Percentiles rank a stretch among this genome's conserved stretches.
Evolutionary conservation across 805 yeast species (phyloP).

Genomic region (Yarrowia deformans): DNA sequence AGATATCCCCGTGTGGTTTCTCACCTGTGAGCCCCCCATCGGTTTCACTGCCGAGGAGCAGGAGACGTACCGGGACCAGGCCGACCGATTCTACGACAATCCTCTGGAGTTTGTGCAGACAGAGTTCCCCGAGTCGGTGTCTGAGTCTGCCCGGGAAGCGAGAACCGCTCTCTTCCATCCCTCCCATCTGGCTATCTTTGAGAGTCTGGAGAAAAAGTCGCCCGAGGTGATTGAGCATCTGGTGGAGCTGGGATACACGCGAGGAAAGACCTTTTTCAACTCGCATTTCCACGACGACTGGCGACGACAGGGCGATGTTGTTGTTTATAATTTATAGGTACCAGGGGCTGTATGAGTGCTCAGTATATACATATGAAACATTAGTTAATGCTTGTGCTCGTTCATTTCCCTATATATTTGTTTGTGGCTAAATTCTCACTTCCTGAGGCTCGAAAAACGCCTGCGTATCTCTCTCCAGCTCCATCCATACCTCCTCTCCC

Average conservation of each 20-base stretch:
- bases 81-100: constrained; percentile 74
- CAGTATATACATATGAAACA: constrained; percentile 3
- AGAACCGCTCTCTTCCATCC: constrained; percentile 61
- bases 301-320: constrained; percentile 78
- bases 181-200: constrained; percentile 72
- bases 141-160: constrained; percentile 46
- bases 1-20: constrained; percentile 67
- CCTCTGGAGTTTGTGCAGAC: constrained; percentile 52
- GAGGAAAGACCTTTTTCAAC: constrained; percentile 70
- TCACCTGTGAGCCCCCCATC: constrained; percentile 92
- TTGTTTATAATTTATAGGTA: constrained; percentile 57
- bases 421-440: not conserved
- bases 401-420: no score
- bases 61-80: constrained; percentile 74
- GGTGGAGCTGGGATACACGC: constrained; percentile 46
- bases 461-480: constrained; percentile 48
- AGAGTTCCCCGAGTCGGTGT: not conserved
- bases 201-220: constrained; percentile 57
- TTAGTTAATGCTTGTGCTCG: not conserved
- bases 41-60: constrained; percentile 52
- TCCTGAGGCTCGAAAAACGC: constrained; percentile 22
- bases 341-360: not conserved
- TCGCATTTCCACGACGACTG: constrained; percentile 85
- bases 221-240: constrained; percentile 55
- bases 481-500: constrained; percentile 51